Conservation (phyloP, 768 basidiomycete genomes). For the Pleurotus sapidus region DNA sequence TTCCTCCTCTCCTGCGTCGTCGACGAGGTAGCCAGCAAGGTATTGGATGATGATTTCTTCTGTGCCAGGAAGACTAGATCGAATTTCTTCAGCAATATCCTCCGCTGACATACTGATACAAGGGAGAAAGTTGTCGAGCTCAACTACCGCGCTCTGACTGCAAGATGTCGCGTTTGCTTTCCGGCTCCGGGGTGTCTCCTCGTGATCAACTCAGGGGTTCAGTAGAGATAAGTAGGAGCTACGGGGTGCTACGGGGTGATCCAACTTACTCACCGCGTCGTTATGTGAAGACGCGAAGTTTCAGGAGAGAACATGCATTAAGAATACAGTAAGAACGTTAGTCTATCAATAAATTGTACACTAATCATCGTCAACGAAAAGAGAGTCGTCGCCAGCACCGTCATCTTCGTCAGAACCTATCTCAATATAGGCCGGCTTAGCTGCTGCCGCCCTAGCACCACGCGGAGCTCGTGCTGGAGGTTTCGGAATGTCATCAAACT, state of each 20-base stretch:
- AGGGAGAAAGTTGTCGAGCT: no score
- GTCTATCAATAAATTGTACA: no score
- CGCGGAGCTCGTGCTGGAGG: conserved; percentile 37
- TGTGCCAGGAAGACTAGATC: conserved; percentile 64
- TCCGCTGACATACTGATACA: conserved; percentile 53
- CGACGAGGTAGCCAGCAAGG: conserved; percentile 83
- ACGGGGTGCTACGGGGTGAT: no score
- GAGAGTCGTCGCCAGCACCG: conserved; percentile 38
- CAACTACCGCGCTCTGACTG: no score
- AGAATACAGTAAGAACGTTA: no score
- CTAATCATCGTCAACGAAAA: conserved; percentile 43
- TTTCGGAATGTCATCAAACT: conserved; percentile 36
- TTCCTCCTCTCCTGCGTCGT: conserved; percentile 87
- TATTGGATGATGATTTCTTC: conserved; percentile 88
- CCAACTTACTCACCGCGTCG: no score
- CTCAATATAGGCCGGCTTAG: conserved; percentile 61
- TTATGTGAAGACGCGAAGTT: no score
- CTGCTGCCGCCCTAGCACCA: conserved; percentile 44
- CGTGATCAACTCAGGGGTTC: no score
- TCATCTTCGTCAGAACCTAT: conserved; percentile 48
- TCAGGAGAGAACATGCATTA: no score
- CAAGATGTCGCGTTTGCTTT: no score
- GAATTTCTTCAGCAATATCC: conserved; percentile 80
- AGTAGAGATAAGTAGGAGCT: no score
- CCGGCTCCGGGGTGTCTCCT: no score